A percentile compares a stretch with the other conserved stretches of the same genome.
phyloP scores from a whole-genome alignment of 2,329 filamentous ascomycete species.

The Alternaria sp. region DNA sequence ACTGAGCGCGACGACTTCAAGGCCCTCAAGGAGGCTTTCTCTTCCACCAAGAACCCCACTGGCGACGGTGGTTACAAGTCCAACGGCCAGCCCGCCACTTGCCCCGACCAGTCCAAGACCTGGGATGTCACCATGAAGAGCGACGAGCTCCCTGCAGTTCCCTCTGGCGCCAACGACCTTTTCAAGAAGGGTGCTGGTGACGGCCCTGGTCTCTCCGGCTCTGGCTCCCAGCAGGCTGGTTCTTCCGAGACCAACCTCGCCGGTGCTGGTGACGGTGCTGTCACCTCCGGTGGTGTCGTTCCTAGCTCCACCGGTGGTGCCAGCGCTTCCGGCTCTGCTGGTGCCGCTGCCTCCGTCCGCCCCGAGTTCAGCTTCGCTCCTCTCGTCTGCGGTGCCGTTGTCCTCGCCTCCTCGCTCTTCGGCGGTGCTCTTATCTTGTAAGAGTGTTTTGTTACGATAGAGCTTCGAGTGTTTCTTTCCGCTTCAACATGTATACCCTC shows the following conservation, averaged over 20 bases:
- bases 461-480: neutral
- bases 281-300: conserved; percentile 48
- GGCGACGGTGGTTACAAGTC: conserved; percentile 69
- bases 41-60: conserved; percentile 59
- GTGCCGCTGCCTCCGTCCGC: conserved; percentile 56
- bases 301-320: conserved; percentile 26
- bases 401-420: conserved; percentile 62
- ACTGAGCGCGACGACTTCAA: conserved; percentile 70
- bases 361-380: conserved; percentile 60
- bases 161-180: conserved; percentile 63
- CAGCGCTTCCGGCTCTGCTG: conserved; percentile 35
- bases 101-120: conserved; percentile 61
- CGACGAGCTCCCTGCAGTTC: conserved; percentile 65
- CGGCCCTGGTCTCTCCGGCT: conserved; percentile 63
- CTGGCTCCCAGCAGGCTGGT: conserved; percentile 65
- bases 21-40: conserved; percentile 61
- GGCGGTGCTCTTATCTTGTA: conserved; percentile 59
- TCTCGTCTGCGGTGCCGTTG: conserved; percentile 60
- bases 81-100: conserved; percentile 61
- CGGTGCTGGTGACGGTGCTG: conserved; percentile 59
- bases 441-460: neutral
- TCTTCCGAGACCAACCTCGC: conserved; percentile 55
- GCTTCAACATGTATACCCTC: neutral
- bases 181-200: conserved; percentile 66
- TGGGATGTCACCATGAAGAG: conserved; percentile 62